Evolutionary conservation across 2,329 filamentous ascomycete species (phyloP), one percentile per base, ranked within the genome.

Genomic region (Talaromyces atroroseus): DNA sequence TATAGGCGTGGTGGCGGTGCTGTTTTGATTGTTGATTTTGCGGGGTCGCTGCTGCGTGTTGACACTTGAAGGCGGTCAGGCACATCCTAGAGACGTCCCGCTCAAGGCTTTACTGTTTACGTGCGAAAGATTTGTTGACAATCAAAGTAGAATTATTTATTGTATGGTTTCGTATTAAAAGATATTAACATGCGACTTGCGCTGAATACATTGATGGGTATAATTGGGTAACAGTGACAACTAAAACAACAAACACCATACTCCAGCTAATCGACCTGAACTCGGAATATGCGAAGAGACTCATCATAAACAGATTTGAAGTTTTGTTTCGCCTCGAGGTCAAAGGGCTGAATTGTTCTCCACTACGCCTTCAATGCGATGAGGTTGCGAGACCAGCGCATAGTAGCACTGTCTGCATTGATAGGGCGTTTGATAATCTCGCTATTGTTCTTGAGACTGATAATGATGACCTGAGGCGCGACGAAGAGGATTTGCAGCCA

Each of bases 381-480:
- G 73, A 99, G 90, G 74, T 96, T 90, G 73, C 88, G 89, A 66
- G 83, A 87, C 90, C 90, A 96, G 83, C 99, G 94, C 94, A 99
- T 97, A 73, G 99, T 96, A 68, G 95, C 94, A 84, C 91, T 97
- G 78, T 99, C 94, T 69, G 94, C 94, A 81, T 96, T 97, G 80
- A 99, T 99, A 49, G 92, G 90, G 71, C 92, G 85, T 68, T 89
- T 88, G 66, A 90, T 94, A 73, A 96, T 86, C 80, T 92, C 92
- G 84, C 96, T 96, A 78, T 86, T 86, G 78, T 96, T 95, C 78
- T 97, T 96, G 71, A 99, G 87, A 76, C 97, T 90, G 77, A 99
- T 80, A 74, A 99, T 99, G 76, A 99, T 88, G 63, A 99, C 92
- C 77, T 96, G 36, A 18, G 5, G 8, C 40, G n/a, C 38, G 18